phyloP scores from a whole-genome alignment of 2,329 filamentous ascomycete species.

The Alternaria ventricosa region DNA sequence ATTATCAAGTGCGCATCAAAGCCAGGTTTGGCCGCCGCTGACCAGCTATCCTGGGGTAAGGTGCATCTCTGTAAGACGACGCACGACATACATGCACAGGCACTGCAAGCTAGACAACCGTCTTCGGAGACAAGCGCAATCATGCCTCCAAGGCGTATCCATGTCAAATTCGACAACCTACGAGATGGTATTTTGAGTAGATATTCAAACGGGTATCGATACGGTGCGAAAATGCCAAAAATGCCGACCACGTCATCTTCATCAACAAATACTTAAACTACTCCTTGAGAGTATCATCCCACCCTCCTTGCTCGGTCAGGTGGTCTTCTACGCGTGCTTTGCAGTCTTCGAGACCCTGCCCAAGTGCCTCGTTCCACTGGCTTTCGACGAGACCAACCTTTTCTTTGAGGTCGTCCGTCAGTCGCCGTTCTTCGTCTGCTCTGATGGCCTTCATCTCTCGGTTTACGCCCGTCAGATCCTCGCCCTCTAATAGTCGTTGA shows the following conservation, averaged over 20 bases:
- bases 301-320: conserved; percentile 79
- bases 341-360: conserved; percentile 73
- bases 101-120: not conserved
- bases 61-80: not conserved
- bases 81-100: conserved; percentile 3
- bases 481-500: conserved; percentile 58
- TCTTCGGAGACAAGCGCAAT: not conserved
- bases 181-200: conserved; percentile 12
- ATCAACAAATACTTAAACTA: conserved; percentile 25
- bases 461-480: conserved; percentile 49
- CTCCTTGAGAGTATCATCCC: conserved; percentile 71
- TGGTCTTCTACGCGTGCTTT: conserved; percentile 77
- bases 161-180: conserved; percentile 7
- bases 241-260: conserved; percentile 17
- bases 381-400: conserved; percentile 90
- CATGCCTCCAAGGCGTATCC: conserved; percentile 3
- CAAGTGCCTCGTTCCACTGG: conserved; percentile 89
- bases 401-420: conserved; percentile 90
- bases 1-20: not conserved
- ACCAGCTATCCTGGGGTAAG: not conserved
- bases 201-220: conserved; percentile 46
- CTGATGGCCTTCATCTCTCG: conserved; percentile 64
- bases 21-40: not conserved
- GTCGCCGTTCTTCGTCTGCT: conserved; percentile 68
- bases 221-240: conserved; percentile 28